Conservation (phyloP, 345 rosid species). For the Heritiera fomes region DNA sequence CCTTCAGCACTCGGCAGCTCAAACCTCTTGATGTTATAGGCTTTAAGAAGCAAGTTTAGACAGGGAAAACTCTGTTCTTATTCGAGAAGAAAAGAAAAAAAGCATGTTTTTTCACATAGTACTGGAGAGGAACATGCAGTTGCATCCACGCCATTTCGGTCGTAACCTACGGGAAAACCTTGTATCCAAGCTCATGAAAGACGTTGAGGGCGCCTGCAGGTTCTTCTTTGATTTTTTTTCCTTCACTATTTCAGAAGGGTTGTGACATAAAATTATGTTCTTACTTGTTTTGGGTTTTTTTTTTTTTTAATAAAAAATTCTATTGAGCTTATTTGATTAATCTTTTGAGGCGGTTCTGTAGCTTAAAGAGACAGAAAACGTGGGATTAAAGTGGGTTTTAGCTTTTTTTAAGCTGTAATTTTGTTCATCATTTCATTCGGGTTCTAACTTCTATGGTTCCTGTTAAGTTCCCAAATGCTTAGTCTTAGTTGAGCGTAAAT, state of each 20-base stretch:
- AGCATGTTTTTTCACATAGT: conserved; percentile 86
- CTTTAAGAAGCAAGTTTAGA: not conserved
- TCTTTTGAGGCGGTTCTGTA: not conserved
- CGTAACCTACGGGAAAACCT: conserved; percentile 79
- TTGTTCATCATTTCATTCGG: not conserved
- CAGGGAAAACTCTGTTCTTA: not conserved
- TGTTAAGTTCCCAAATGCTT: not conserved
- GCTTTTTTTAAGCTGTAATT: not conserved
- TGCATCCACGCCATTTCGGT: conserved; percentile 88
- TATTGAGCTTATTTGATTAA: not conserved
- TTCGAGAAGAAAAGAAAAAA: not conserved
- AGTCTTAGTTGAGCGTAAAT: not conserved
- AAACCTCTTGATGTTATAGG: too few species aligned
- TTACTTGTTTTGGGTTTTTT: conserved; percentile 13
- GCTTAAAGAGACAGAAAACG: not conserved
- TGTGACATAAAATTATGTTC: not conserved
- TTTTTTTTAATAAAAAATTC: not conserved
- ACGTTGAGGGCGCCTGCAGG: conserved; percentile 98
- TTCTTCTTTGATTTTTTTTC: conserved; percentile 16
- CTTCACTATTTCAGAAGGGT: not conserved
- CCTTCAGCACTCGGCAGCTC: not conserved
- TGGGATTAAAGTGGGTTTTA: not conserved
- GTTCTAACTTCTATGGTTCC: not conserved
- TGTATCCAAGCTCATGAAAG: conserved; percentile 89
- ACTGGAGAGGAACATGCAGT: conserved; percentile 84